Base-by-base conservation (phyloP, 345 rosid genomes). In the Lepidium sativum region DNA sequence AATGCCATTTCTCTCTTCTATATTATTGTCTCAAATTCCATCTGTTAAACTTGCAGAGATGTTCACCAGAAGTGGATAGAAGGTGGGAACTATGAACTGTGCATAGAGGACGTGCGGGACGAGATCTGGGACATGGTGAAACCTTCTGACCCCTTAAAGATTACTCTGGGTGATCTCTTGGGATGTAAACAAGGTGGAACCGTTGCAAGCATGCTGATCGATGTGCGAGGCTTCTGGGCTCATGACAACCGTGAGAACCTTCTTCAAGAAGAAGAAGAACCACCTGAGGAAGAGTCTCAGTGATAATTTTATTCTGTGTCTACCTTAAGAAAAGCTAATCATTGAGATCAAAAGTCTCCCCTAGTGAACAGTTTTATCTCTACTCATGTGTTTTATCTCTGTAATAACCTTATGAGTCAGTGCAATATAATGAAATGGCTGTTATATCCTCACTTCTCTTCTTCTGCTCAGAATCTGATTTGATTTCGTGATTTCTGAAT, bases 81-180 rank as follows among this genome's bases (percentile, higher is more conserved):
- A 79, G 99, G 99, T 16, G 97, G 97, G 27, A 95, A 95, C 83
- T 95, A 91, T 29, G 99, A 95, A 71, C 65, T 95, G 38, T 91
- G 99, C 57, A 95, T 95, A 1, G 99, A 91, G 47, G 99, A 91
- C 67, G 99, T 95, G 8, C 80, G 99, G 74, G 97, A 91, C 58
- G 99, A 95, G 75, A 91, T 91, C 63, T 91, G 99, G 99, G 97
- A 95, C 66, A 95, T 95, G 99, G 99, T 95, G 56, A 95, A 95
- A 80, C 99, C 97, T 34, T 76, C 76, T 43, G 96, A 95, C 75
- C 89, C 87, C 0, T 73, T 95, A 51, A 82, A 38, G 78, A 85
- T 95, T 59, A 81, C 92, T 1, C 73, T 88, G 55, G 61, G 82
- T 0, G 97, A 95, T 77, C 86, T 95, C 56, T 87, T 95, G 39